Evolutionary conservation across 306 rosid genomes (phyloP), one percentile per base, ranked within the genome.

Genomic region (Crataegus laevigata): DNA sequence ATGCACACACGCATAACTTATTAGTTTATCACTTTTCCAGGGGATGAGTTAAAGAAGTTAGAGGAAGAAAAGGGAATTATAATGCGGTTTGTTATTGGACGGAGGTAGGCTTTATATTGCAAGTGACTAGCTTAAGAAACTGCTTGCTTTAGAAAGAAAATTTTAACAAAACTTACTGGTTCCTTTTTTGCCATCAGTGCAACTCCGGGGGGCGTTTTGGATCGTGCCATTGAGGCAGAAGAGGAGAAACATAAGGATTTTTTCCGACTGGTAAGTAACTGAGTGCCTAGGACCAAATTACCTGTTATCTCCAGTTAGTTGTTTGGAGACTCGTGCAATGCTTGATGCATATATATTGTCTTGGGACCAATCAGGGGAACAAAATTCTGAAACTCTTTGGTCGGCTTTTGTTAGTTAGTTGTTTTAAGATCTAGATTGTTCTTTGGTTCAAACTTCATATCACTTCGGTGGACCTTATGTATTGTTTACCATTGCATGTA

Each of bases 151-250:
- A 45, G n/a, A n/a, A 24, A 36, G 13, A 29, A 65, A 24, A 40
- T 51, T 32, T 74, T 55, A 38, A 72, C 54, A 55, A 73, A 19
- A 66, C 74, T 12, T 59, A 3, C 19, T 65, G 47, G 60, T 19
- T 79, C 55, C 25, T 25, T 47, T 73, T 75, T 61, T 32, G 54
- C 73, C 15, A 14, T 42, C 81, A 87, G 91, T 76, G 85, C 86
- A 73, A 80, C 85, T 61, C 75, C 80, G 3, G 89, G 91, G 55
- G 89, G 91, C 2, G 82, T 87, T 59, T 74, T 85, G 77, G 91
- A 87, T 69, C 89, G 87, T 38, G 89, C 89, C 34, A 78, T 87
- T 63, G 91, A 87, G 40, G 89, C 89, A 9, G 91, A 87, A 76
- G 84, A 83, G 2, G 84, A 74, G 63, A 83, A 82, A 63, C 83